Evolutionary conservation across 352 stramenopile species (phyloP).

Genomic region (Aphanomyces euteiches): DNA sequence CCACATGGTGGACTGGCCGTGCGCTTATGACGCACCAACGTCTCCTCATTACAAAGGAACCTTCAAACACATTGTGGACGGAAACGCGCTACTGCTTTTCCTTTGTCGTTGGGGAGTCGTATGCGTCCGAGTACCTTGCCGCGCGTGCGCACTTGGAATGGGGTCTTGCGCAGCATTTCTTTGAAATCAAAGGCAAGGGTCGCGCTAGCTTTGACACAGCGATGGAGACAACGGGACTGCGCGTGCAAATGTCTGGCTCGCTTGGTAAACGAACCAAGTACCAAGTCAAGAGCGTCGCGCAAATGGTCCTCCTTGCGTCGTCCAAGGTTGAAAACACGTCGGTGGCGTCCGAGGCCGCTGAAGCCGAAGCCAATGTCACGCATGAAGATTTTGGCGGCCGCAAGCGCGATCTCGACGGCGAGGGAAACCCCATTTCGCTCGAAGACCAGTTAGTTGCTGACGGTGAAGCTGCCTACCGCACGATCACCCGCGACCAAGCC

Average conservation of each 20-base stretch:
- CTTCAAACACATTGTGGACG: slow-evolving; percentile 75
- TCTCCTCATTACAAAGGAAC: slow-evolving; percentile 55
- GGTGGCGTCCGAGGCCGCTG: slow-evolving; percentile 49
- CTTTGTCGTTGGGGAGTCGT: neutral
- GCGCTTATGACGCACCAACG: slow-evolving; percentile 68
- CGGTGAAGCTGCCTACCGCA: slow-evolving; percentile 63
- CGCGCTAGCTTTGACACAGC: slow-evolving; percentile 88
- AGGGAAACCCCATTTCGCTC: slow-evolving; percentile 41
- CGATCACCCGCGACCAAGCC: slow-evolving; percentile 86
- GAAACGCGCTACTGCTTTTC: slow-evolving; percentile 52
- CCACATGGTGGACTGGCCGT: slow-evolving; percentile 69
- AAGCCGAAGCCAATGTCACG: slow-evolving; percentile 51
- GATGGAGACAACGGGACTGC: slow-evolving; percentile 75
- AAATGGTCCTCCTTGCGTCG: slow-evolving; percentile 82
- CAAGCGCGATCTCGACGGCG: slow-evolving; percentile 37
- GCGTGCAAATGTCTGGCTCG: slow-evolving; percentile 86
- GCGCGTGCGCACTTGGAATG: slow-evolving; percentile 88
- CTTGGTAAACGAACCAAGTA: slow-evolving; percentile 95
- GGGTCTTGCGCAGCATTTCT: slow-evolving; percentile 90
- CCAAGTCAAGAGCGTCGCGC: slow-evolving; percentile 87
- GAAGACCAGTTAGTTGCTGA: slow-evolving; percentile 60
- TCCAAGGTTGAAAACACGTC: slow-evolving; percentile 41
- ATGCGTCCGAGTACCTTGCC: slow-evolving; percentile 45
- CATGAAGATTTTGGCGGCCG: slow-evolving; percentile 63
- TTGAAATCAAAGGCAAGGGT: slow-evolving; percentile 85